These are phyloP conservation scores for Areca catechu DNA, from an alignment of 176 grass and related monocot species.

Conservation along the genomic window DNA sequence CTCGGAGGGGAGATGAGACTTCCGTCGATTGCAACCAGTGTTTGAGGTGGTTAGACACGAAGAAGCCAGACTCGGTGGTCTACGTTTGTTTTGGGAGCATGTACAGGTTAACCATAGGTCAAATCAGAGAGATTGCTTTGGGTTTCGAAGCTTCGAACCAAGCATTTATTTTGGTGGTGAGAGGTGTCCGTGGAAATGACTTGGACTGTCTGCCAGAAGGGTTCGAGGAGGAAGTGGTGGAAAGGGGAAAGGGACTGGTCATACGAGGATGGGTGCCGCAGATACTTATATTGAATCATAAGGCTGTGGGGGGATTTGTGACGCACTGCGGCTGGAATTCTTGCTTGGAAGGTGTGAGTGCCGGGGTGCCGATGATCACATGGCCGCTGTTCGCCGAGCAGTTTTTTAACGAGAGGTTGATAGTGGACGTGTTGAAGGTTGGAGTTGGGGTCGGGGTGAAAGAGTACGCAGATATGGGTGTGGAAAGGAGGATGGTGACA, in stretches of 20 bases:
- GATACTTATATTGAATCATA: conserved; percentile 23
- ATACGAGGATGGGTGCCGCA: conserved; percentile 31
- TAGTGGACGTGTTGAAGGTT: conserved; percentile 15
- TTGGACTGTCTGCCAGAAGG: conserved; percentile 33
- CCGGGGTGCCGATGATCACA: conserved; percentile 25
- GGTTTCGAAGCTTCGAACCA: conserved; percentile 29
- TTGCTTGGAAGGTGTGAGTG: conserved; percentile 5
- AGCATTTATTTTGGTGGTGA: conserved; percentile 53
- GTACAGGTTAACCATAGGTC: conserved; percentile 1
- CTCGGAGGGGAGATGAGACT: conserved; percentile 13
- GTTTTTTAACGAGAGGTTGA: conserved; percentile 30
- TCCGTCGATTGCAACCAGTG: conserved; percentile 17
- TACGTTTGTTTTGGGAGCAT: conserved; percentile 58
- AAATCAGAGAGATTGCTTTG: conserved; percentile 39
- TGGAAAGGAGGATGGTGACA: not conserved
- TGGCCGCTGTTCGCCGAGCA: conserved; percentile 24
- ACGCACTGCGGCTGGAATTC: conserved; percentile 47
- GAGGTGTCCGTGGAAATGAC: not conserved
- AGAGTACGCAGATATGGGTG: not conserved
- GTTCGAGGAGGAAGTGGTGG: conserved; percentile 24
- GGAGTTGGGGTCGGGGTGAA: conserved; percentile 2
- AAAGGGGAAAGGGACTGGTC: conserved; percentile 17
- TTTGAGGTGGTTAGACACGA: conserved; percentile 38
- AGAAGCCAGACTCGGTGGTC: conserved; percentile 22
- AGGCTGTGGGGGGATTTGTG: conserved; percentile 13